Percentiles rank a stretch among this genome's conserved stretches.
Evolutionary conservation across 1,139 yeast genomes (phyloP).

Genomic region (Hanseniaspora gamundiae): DNA sequence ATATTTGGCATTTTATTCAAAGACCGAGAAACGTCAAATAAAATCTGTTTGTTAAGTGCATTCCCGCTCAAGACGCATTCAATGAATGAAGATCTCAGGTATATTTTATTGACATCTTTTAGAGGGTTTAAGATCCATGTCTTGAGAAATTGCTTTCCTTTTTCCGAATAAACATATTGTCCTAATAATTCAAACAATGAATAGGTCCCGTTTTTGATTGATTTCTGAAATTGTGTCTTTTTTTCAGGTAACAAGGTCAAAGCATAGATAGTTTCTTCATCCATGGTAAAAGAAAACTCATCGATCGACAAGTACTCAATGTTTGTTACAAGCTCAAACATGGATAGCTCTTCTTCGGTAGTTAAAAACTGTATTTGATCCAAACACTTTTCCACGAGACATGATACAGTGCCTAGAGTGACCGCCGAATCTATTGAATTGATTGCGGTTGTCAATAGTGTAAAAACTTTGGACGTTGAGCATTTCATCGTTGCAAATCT

Average conservation of each 20-base stretch:
- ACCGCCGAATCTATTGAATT: not conserved
- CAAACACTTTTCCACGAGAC: not conserved
- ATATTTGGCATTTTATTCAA: slow-evolving; percentile 24
- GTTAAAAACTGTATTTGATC: not conserved
- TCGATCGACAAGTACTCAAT: not conserved
- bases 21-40: slow-evolving; percentile 10
- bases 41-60: slow-evolving; percentile 1
- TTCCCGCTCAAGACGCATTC: not conserved
- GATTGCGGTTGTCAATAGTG: not conserved
- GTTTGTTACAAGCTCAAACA: not conserved
- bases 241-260: slow-evolving; percentile 21
- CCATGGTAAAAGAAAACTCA: slow-evolving; percentile 15
- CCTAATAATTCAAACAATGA: slow-evolving; percentile 20
- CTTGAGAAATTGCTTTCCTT: slow-evolving; percentile 24
- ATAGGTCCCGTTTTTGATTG: slow-evolving; percentile 9
- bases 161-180: slow-evolving; percentile 22
- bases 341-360: not conserved
- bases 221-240: slow-evolving; percentile 10
- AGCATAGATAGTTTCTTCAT: slow-evolving; percentile 27
- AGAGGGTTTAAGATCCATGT: slow-evolving; percentile 29
- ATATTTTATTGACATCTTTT: slow-evolving; percentile 17
- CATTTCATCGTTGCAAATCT: not conserved
- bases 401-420: not conserved
- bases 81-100: slow-evolving; percentile 18
- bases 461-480: not conserved